These are phyloP conservation scores for Niebla homalea DNA, from an alignment of 495 filamentous ascomycete genomes.

Conservation along the genomic window DNA sequence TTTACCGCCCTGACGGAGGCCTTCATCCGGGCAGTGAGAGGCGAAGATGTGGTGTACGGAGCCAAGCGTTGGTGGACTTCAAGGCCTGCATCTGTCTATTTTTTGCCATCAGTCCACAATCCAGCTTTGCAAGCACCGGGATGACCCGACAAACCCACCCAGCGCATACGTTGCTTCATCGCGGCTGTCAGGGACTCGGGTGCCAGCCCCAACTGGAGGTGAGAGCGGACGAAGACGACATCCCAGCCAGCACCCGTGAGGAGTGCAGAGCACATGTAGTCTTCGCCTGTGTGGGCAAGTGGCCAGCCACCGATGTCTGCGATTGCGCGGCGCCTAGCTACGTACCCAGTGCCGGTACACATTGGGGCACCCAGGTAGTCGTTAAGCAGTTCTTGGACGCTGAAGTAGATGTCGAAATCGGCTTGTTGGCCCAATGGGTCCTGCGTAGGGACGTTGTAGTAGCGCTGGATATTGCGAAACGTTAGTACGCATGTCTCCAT, in stretches of 20 bases:
- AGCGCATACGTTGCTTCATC: constrained; percentile 11
- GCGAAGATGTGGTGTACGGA: background rate
- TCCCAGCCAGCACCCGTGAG: constrained; percentile 1
- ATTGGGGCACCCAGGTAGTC: constrained; percentile 18
- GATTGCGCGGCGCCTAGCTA: constrained; percentile 48
- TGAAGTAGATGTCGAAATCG: constrained; percentile 13
- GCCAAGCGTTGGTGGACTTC: constrained; percentile 6
- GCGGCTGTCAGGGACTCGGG: constrained; percentile 1
- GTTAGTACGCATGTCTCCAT: no score
- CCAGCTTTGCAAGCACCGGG: constrained; percentile 13
- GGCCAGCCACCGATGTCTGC: constrained; percentile 39
- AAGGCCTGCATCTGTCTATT: constrained; percentile 4
- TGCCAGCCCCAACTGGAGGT: background rate
- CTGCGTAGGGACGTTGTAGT: constrained; percentile 5
- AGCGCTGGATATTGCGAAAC: constrained; percentile 3
- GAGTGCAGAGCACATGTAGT: background rate
- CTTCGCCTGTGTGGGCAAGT: background rate
- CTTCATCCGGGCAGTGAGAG: background rate
- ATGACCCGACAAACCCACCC: background rate
- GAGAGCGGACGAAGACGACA: background rate
- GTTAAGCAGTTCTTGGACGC: background rate
- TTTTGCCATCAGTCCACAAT: background rate
- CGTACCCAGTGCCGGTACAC: constrained; percentile 41
- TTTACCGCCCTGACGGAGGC: background rate
- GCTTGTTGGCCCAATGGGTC: background rate